Evolutionary conservation across 495 filamentous ascomycete genomes (phyloP).

Genomic region (Pyrenula massariospora): DNA sequence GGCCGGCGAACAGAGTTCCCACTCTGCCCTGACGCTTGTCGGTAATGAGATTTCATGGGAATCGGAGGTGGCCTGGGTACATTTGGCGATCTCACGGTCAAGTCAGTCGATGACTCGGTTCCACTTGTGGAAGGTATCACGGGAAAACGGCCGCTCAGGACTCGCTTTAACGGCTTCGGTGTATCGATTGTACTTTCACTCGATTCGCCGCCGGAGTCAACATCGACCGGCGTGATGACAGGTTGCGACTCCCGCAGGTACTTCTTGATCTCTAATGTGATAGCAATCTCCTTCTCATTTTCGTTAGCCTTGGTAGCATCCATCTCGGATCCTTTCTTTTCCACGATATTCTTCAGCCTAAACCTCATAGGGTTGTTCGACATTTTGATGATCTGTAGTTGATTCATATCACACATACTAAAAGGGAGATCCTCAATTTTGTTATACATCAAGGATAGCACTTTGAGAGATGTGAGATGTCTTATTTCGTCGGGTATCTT

Average conservation of each 20-base stretch:
- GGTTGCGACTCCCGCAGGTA: constrained; percentile 54
- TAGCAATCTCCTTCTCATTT: constrained; percentile 51
- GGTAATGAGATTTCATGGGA: constrained; percentile 65
- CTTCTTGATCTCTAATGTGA: constrained; percentile 65
- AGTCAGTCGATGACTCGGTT: constrained; percentile 23
- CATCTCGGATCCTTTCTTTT: constrained; percentile 28
- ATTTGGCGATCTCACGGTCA: constrained; percentile 48
- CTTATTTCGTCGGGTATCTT: constrained; percentile 68
- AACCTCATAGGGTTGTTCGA: constrained; percentile 67
- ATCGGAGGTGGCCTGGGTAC: constrained; percentile 58
- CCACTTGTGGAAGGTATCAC: constrained; percentile 56
- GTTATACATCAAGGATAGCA: constrained; percentile 73
- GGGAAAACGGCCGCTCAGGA: constrained; percentile 69
- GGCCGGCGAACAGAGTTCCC: constrained; percentile 49
- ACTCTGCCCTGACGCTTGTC: constrained; percentile 59
- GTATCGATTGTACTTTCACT: constrained; percentile 52
- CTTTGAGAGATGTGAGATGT: constrained; percentile 63
- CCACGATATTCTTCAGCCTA: constrained; percentile 32
- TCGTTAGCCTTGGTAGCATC: constrained; percentile 33
- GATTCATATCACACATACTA: constrained; percentile 77
- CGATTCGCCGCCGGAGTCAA: constrained; percentile 52
- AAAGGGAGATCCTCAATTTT: constrained; percentile 71
- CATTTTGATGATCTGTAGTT: constrained; percentile 75
- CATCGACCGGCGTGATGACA: constrained; percentile 36
- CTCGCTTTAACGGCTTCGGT: constrained; percentile 62